Evolutionary conservation across 73 alveolate genomes (phyloP), one percentile per base, ranked within the genome.

Genomic region (Paramecium caudatum): DNA sequence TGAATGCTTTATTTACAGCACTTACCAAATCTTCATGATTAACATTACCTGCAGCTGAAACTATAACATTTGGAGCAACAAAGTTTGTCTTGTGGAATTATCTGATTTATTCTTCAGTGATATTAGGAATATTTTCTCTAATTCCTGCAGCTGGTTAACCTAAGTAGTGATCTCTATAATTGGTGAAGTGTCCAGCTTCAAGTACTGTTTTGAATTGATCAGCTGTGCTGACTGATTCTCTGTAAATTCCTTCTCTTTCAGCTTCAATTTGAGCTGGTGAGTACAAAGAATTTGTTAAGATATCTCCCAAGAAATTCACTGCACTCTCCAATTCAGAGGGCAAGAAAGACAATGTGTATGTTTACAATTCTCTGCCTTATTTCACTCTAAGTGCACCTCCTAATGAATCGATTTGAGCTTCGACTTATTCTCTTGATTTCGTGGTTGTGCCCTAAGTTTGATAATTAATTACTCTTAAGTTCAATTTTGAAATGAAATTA

Each of bases 111-210:
- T 93, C 96, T 34, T 82, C 95, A 32, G 85, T 91, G 61, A 95
- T 70, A 63, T 83, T 63, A 23, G 82, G 90, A 63, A 93, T 23
- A 80, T 50, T 84, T 80, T 95, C 98, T 68, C 95, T 90, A 61
- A 93, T 95, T 80, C 98, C 98, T 85, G 82, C 80, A 36, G 84
- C 88, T 47, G 98, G 98, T 70, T 95, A 95, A 37, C 98, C 92
- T 34, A 85, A 21, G 63, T 37, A 85, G 93, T 95, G 98, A 34
- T 95, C 98, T 93, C 97, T 95, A 94, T 85, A 95, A 50, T 87
- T 47, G 68, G 91, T 95, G 95, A 39, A 91, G 91, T 94, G 95
- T 39, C 91, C 93, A 34, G 92, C 91, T 90, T 95, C 97, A 16
- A 92, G 47, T 46, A 91, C 39, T 70, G 94, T 91, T 61, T 92